Conservation (phyloP, 805 yeast species). For the Blastobotrys chiropterorum region DNA sequence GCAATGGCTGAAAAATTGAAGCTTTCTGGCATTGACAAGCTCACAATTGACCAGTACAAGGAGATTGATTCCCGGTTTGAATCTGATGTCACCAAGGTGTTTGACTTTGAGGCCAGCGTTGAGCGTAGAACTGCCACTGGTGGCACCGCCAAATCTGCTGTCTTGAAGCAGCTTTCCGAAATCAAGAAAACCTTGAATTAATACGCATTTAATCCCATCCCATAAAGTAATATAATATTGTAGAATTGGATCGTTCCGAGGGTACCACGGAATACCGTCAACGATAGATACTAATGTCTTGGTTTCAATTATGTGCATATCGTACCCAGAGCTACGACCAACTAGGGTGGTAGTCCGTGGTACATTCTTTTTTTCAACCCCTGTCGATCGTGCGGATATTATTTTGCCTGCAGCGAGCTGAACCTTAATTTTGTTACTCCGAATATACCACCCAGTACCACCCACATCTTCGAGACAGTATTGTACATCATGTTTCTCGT, state of each 20-base stretch:
- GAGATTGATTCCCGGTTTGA: slow-evolving; percentile 74
- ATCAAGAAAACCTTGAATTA: not conserved
- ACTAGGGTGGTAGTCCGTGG: too few relatives aligned
- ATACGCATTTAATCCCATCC: slow-evolving; percentile 30
- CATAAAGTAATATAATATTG: slow-evolving; percentile 1
- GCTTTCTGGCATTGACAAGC: slow-evolving; percentile 78
- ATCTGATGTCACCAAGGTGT: slow-evolving; percentile 75
- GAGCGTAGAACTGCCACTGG: slow-evolving; percentile 97
- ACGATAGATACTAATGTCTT: too few relatives aligned
- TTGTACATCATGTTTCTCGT: too few relatives aligned
- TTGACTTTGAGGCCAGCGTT: slow-evolving; percentile 87
- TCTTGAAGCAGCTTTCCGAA: slow-evolving; percentile 51
- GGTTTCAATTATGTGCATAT: too few relatives aligned
- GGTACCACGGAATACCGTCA: too few relatives aligned
- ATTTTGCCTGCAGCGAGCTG: too few relatives aligned
- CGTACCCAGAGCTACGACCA: too few relatives aligned
- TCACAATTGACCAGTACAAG: slow-evolving; percentile 71
- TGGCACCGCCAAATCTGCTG: slow-evolving; percentile 91
- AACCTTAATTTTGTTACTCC: too few relatives aligned
- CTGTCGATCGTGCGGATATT: too few relatives aligned
- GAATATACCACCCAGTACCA: too few relatives aligned
- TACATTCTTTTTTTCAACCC: too few relatives aligned
- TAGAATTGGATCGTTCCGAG: not conserved
- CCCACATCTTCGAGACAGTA: too few relatives aligned
- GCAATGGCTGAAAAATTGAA: slow-evolving; percentile 75